Evolutionary conservation across 768 basidiomycete species (phyloP).

Genomic region (Mycena rosella): DNA sequence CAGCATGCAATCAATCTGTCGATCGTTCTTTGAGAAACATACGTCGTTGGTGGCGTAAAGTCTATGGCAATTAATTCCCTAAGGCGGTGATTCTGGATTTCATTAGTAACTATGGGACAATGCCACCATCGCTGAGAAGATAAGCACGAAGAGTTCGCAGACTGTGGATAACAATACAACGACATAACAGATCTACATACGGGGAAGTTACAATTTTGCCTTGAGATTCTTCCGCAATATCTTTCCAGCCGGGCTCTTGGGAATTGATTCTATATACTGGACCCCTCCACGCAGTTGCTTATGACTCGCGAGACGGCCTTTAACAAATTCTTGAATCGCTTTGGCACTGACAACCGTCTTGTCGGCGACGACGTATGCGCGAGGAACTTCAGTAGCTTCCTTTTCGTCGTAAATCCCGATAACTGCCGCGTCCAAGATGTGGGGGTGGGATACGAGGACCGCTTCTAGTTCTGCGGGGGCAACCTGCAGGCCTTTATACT

Average conservation of each 20-base stretch:
- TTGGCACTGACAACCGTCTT: constrained; percentile 11
- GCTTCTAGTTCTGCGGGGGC: constrained; percentile 51
- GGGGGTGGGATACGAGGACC: constrained; percentile 42
- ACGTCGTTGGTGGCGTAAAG: too few species aligned
- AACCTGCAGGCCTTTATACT: constrained; percentile 41
- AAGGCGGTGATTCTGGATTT: too few species aligned
- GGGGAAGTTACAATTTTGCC: constrained; percentile 28
- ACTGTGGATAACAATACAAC: too few species aligned
- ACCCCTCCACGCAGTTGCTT: constrained; percentile 34
- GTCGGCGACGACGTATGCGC: constrained; percentile 37
- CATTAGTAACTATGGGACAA: too few species aligned
- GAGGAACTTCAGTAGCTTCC: constrained; percentile 34
- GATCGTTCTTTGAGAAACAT: too few species aligned
- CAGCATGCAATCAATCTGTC: too few species aligned
- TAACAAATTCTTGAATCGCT: constrained; percentile 32
- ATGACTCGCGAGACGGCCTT: constrained; percentile 27
- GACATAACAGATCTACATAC: too few species aligned
- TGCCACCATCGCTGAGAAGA: neutral
- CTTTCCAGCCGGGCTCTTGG: constrained; percentile 34
- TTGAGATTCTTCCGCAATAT: constrained; percentile 35
- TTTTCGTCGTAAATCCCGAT: constrained; percentile 40
- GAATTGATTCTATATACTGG: constrained; percentile 24
- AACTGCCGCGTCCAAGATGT: constrained; percentile 45
- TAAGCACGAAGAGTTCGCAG: too few species aligned
- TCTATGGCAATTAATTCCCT: too few species aligned